Base-by-base conservation (phyloP, 441 rosid species). In the Populus hybrid region DNA sequence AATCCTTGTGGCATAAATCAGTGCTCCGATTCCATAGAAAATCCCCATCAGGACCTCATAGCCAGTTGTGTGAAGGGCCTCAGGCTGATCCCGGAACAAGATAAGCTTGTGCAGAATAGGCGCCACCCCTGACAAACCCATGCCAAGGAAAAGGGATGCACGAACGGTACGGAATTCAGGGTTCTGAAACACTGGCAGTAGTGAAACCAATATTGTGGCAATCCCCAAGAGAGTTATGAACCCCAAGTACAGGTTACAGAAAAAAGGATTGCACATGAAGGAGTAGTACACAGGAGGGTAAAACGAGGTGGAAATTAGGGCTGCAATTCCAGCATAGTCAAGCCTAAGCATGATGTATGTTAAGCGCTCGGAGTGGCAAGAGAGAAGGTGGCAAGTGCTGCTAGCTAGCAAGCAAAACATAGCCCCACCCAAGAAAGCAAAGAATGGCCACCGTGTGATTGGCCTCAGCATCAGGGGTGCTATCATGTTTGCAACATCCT, bases 321-420 rank as follows among this genome's bases (percentile, higher is more conserved):
- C 96, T 23, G 96, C 91, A 18, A 95, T 93, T 81, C 98, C 98
- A 0, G 96, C 92, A 75, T 93, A 95, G 75, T 95, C 99, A 0
- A 93, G 88, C 82, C 99, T 88, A 59, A 91, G 96, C 99, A 95
- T 87, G 76, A 95, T 93, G 88, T 91, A 93, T 18, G 98, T 83
- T 35, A 92, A 57, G 63, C 96, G 87, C 82, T 88, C 82, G 0
- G 98, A 95, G 84, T 93, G 99, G 87, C 99, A 95, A 0, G 98
- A 93, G 70, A 93, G 86, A 75, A 95, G 96, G 78, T 95, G 98
- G 80, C 96, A 95, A 1, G 88, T 83, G 82, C 99, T 93, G 87
- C 98, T 93, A 5, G 93, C 90, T 38, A 95, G 88, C 81, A 95
- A 81, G 87, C 99, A 93, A 86, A 95, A 95, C 98, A 95, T 95